Evolutionary conservation across 2,329 filamentous ascomycete genomes (phyloP).

Genomic region (Colletotrichum tropicale): DNA sequence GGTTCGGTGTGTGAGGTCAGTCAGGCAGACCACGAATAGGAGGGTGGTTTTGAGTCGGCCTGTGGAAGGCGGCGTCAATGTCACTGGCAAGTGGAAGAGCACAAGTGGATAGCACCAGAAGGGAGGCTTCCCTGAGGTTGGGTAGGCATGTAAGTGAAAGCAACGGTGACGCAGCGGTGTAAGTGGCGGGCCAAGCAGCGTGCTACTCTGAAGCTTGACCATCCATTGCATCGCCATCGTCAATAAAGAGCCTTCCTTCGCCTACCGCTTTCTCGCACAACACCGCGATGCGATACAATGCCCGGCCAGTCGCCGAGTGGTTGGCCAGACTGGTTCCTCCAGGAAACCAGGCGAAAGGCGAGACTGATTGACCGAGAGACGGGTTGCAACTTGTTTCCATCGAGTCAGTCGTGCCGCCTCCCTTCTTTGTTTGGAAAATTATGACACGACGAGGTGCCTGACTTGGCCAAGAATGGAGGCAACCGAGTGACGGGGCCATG

Average conservation of each 20-base stretch:
- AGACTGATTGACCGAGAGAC: slow-evolving; percentile 8
- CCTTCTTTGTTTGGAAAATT: slow-evolving; percentile 9
- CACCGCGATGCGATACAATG: neutral
- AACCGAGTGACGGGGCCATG: neutral
- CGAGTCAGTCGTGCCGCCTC: slow-evolving; percentile 17
- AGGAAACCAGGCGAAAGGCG: neutral
- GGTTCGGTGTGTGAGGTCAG: neutral
- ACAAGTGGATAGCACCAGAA: neutral
- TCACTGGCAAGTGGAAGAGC: neutral
- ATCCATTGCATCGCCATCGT: neutral
- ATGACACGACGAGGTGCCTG: slow-evolving; percentile 16
- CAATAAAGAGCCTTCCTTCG: neutral
- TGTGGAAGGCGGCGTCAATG: neutral
- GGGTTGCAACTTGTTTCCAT: slow-evolving; percentile 14
- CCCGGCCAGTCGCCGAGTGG: neutral
- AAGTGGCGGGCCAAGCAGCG: slow-evolving; percentile 11
- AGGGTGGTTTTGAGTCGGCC: neutral
- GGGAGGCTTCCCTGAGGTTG: neutral
- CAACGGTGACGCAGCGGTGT: slow-evolving; percentile 10
- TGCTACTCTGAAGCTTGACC: neutral
- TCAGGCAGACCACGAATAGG: neutral
- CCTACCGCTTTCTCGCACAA: neutral
- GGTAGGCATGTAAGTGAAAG: neutral
- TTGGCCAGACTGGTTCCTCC: neutral
- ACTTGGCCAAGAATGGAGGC: slow-evolving; percentile 12